phyloP scores from a whole-genome alignment of 768 basidiomycete species.

The Leccinum aurantiacum region DNA sequence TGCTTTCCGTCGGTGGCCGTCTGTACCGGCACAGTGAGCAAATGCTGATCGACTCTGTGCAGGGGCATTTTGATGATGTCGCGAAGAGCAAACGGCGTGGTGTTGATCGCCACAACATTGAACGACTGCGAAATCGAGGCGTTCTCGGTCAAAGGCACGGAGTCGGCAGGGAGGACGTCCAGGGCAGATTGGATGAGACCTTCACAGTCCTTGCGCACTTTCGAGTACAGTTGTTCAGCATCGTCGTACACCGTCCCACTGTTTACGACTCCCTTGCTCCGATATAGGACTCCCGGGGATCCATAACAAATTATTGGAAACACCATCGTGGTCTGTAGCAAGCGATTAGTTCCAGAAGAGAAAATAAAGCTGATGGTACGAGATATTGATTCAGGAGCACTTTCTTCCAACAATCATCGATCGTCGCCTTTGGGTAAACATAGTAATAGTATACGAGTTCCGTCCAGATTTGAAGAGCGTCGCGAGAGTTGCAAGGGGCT shows the following conservation, averaged over 20 bases:
- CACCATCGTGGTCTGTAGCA: constrained; percentile 76
- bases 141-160: constrained; percentile 27
- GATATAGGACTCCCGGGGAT: constrained; percentile 62
- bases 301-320: constrained; percentile 16
- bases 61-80: constrained; percentile 76
- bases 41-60: constrained; percentile 37
- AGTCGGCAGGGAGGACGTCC: constrained; percentile 47
- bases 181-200: constrained; percentile 76
- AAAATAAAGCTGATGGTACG: constrained; percentile 22
- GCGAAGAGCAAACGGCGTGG: constrained; percentile 78
- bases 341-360: background rate
- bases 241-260: constrained; percentile 98
- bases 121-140: constrained; percentile 27
- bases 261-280: background rate
- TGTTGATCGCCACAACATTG: constrained; percentile 70
- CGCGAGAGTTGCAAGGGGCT: constrained; percentile 83
- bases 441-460: constrained; percentile 39
- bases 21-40: constrained; percentile 63
- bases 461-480: constrained; percentile 52
- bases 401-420: constrained; percentile 93
- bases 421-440: constrained; percentile 73
- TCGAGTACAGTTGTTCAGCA: constrained; percentile 82
- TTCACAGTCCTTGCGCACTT: constrained; percentile 65
- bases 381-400: constrained; percentile 84
- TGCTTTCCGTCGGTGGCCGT: constrained; percentile 59